Evolutionary conservation across 108 stramenopile genomes (phyloP), one percentile per base, ranked within the genome.

Genomic region (Discostella stelligeroides): DNA sequence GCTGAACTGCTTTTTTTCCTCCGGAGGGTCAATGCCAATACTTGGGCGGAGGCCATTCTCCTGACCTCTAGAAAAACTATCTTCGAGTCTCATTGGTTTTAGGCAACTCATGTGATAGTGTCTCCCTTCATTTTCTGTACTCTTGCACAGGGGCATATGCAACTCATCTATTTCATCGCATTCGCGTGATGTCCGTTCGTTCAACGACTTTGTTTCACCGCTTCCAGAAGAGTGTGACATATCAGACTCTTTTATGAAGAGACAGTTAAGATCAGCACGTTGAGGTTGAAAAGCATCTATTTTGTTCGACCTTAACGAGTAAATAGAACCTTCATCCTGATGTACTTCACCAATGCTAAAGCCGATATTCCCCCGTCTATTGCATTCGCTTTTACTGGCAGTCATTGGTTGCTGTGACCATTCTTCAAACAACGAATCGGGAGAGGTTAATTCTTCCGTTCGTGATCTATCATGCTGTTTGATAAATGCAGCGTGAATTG

Each of bases 401-500:
- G 41, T 0, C 39, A 41, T 14, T 0, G 75, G 63, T 54, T 76
- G 75, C 38, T 63, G 53, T 9, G 68, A 70, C 76, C 76, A 70
- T 51, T 77, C 76, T 38, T 77, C 76, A 23, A 77, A 77, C 24
- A 77, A 56, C 18, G 68, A 70, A 34, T 77, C 76, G 15, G 76
- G 76, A 12, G 76, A 77, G n/a, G 76, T 28, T 27, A 53, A 34
- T 27, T 65, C 63, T n/a, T 58, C n/a, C 0, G 1, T 29, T 18
- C 17, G 27, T 21, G 45, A 7, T 29, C 6, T 48, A 21, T 25
- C 7, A 29, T 29, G 15, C 23, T 29, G 62, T 11, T 24, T 18
- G 5, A 48, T 30, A 24, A 63, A 46, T 39, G 21, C 30, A 30
- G 18, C 43, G 41, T 63, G 62, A 15, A 28, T 25, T 30, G 62